Evolutionary conservation across 2,329 filamentous ascomycete genomes (phyloP).

Genomic region (Cadophora sp.): DNA sequence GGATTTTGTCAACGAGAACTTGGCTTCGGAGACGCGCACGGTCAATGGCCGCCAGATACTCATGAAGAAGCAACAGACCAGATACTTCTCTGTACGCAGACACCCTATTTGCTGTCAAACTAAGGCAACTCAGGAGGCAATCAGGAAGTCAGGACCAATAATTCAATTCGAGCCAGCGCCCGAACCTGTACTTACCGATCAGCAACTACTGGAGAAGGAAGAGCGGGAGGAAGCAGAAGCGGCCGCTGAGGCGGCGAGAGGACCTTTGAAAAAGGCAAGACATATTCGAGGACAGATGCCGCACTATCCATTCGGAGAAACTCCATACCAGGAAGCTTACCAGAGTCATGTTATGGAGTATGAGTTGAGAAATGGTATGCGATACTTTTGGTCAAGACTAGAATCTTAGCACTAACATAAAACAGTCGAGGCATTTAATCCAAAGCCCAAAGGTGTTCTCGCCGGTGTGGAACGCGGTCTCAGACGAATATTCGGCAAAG

Average conservation of each 20-base stretch:
- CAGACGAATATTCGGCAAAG: background rate
- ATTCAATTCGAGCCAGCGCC: constrained; percentile 23
- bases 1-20: constrained; percentile 37
- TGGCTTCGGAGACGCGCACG: background rate
- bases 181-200: background rate
- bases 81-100: constrained; percentile 38
- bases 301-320: constrained; percentile 43
- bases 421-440: constrained; percentile 36
- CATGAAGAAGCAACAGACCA: constrained; percentile 16
- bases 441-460: constrained; percentile 13
- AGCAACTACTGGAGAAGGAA: background rate
- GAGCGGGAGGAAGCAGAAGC: background rate
- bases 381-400: no score
- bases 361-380: constrained; percentile 41
- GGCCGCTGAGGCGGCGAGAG: background rate
- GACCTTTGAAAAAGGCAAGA: constrained; percentile 24
- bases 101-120: constrained; percentile 36
- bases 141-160: constrained; percentile 29
- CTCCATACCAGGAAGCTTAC: constrained; percentile 38
- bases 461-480: background rate
- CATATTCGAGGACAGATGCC: constrained; percentile 32
- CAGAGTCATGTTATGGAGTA: constrained; percentile 37
- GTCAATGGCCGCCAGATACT: background rate
- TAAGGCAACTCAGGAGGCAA: constrained; percentile 23
- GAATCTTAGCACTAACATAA: constrained; percentile 17